Evolutionary conservation across 78 protist species (phyloP).

Genomic region (Blattamonas nauphoetae): DNA sequence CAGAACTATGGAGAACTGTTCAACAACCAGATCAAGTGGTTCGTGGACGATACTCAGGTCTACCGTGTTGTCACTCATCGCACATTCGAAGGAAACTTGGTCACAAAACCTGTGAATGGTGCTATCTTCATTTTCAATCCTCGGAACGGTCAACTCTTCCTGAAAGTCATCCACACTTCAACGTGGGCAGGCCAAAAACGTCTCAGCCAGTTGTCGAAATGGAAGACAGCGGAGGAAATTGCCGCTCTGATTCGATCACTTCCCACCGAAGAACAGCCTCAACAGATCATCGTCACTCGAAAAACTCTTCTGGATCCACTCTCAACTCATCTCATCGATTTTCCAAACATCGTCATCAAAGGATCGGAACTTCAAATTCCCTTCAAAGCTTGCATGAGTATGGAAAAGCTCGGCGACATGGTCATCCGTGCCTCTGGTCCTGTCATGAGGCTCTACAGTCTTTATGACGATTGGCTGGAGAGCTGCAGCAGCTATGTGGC

Average conservation of each 20-base stretch:
- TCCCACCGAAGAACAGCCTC: slow-evolving; percentile 98
- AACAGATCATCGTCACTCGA: slow-evolving; percentile 95
- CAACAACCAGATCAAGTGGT: slow-evolving; percentile 91
- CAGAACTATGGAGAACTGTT: slow-evolving; percentile 95
- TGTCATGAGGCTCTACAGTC: slow-evolving; percentile 83
- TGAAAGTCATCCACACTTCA: slow-evolving; percentile 94
- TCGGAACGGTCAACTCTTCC: slow-evolving; percentile 94
- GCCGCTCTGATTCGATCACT: slow-evolving; percentile 95
- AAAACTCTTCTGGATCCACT: slow-evolving; percentile 94
- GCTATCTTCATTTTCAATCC: slow-evolving; percentile 99
- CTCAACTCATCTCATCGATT: slow-evolving; percentile 90
- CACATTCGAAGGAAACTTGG: slow-evolving; percentile 83
- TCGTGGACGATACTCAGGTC: slow-evolving; percentile 98
- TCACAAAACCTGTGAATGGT: slow-evolving; percentile 97
- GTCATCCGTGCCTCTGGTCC: slow-evolving; percentile 97
- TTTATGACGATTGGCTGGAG: slow-evolving; percentile 98
- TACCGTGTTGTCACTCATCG: slow-evolving; percentile 96
- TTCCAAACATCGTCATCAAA: slow-evolving; percentile 94
- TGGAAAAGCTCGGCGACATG: slow-evolving; percentile 93
- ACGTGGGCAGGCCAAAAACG: slow-evolving; percentile 99
- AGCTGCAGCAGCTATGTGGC: slow-evolving; percentile 84
- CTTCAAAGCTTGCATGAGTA: slow-evolving; percentile 85
- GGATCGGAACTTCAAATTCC: slow-evolving; percentile 95
- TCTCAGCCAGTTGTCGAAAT: slow-evolving; percentile 92
- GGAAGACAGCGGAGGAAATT: slow-evolving; percentile 91